A percentile compares a stretch with the other conserved stretches of the same genome.
These are phyloP conservation scores for Fusarium chuoi DNA, from an alignment of 2,329 filamentous ascomycete genomes.

Conservation along the genomic window DNA sequence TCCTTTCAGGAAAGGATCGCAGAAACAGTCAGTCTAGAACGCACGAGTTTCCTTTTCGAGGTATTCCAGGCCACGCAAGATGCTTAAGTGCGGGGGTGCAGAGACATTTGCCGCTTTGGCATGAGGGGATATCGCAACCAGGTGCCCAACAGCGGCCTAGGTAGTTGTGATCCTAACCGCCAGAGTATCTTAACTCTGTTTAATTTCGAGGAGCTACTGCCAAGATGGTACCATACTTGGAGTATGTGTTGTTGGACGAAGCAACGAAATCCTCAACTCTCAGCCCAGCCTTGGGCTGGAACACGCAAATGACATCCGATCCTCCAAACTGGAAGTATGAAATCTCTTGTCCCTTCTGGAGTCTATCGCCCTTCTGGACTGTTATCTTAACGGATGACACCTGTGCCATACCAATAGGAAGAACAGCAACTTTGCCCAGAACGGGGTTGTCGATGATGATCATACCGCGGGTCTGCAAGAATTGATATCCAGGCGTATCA, in stretches of 20 bases:
- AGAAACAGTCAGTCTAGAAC: not conserved
- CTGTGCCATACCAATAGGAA: conserved; percentile 11
- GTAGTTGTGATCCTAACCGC: too few relatives aligned
- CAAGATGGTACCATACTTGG: conserved; percentile 5
- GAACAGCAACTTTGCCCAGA: not conserved
- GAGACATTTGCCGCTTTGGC: not conserved
- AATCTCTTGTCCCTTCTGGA: conserved; percentile 9
- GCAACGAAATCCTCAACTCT: conserved; percentile 1
- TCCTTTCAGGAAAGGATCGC: not conserved
- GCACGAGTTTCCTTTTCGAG: not conserved
- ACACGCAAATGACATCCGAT: conserved; percentile 10
- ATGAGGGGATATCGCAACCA: not conserved
- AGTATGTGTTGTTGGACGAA: conserved; percentile 4
- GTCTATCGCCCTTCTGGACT: not conserved
- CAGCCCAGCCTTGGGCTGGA: not conserved
- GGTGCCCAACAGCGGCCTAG: too few relatives aligned
- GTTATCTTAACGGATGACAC: not conserved
- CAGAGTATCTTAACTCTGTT: too few relatives aligned
- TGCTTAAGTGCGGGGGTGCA: not conserved
- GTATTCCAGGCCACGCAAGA: fast-evolving
- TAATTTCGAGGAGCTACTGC: not conserved
- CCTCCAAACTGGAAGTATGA: conserved; percentile 20
- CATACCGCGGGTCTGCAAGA: conserved; percentile 10
- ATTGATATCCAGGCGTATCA: not conserved
- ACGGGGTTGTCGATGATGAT: conserved; percentile 3